These are phyloP conservation scores for Septoria linicola DNA, from an alignment of 2,329 filamentous ascomycete species.

Conservation along the genomic window DNA sequence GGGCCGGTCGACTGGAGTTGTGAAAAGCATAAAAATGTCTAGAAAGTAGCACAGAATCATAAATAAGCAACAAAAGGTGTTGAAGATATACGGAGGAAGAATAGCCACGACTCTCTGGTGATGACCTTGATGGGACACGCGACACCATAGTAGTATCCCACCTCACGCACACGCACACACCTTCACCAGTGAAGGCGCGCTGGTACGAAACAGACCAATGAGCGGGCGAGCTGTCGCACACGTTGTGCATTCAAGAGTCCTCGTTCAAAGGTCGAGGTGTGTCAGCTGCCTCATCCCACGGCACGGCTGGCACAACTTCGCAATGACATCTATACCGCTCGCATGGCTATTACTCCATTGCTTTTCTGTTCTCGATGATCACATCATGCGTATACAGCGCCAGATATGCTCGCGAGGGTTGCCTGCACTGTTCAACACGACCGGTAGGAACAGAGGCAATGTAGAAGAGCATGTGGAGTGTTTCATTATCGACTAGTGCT, in stretches of 20 bases:
- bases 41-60: too few species aligned
- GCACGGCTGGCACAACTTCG: constrained; percentile 8
- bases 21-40: too few species aligned
- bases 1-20: too few species aligned
- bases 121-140: constrained; percentile 1
- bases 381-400: too few species aligned
- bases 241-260: constrained; percentile 7
- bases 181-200: background rate
- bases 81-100: background rate
- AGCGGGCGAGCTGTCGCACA: background rate
- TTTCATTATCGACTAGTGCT: too few species aligned
- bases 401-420: too few species aligned
- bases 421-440: too few species aligned
- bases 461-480: too few species aligned
- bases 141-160: background rate
- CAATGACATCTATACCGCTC: background rate
- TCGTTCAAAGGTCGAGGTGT: constrained; percentile 6
- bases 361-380: too few species aligned
- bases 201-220: background rate
- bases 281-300: constrained; percentile 8
- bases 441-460: too few species aligned
- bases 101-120: background rate
- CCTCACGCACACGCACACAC: background rate
- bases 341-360: too few species aligned
- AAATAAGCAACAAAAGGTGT: too few species aligned